These are phyloP conservation scores for Omphalotus olearius DNA, from an alignment of 1,284 basidiomycete genomes.

Conservation along the genomic window DNA sequence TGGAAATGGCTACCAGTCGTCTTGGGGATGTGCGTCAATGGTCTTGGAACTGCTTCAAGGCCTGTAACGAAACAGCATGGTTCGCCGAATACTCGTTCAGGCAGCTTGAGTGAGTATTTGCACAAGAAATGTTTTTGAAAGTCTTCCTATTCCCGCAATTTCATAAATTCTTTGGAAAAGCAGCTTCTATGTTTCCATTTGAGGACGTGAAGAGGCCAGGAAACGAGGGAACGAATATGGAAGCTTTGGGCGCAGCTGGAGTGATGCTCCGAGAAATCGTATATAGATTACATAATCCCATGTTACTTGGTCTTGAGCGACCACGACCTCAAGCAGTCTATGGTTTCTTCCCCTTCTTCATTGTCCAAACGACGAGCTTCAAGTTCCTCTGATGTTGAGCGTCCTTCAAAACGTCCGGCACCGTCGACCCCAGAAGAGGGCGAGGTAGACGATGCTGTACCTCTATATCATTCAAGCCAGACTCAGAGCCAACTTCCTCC, in stretches of 20 bases:
- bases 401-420: slow-evolving; percentile 51
- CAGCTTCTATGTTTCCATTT: background rate
- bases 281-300: background rate
- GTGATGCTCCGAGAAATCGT: background rate
- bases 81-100: background rate
- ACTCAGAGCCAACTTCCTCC: slow-evolving; percentile 15
- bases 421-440: slow-evolving; percentile 76
- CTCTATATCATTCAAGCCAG: slow-evolving; percentile 17
- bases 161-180: background rate
- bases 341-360: slow-evolving; percentile 12
- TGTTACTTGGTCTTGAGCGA: background rate
- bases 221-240: too few relatives aligned
- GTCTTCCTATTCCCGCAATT: background rate
- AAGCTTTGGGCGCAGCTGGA: background rate
- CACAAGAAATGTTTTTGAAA: background rate
- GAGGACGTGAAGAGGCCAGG: too few relatives aligned
- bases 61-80: background rate
- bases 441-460: slow-evolving; percentile 52
- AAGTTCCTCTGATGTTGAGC: slow-evolving; percentile 38
- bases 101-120: background rate
- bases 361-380: slow-evolving; percentile 54
- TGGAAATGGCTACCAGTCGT: slow-evolving; percentile 54
- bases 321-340: too few relatives aligned
- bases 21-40: slow-evolving; percentile 18
- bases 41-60: background rate